A percentile compares a stretch with the other conserved stretches of the same genome.
Evolutionary conservation across 2,329 filamentous ascomycete species (phyloP).

Genomic region (Calycina marina): DNA sequence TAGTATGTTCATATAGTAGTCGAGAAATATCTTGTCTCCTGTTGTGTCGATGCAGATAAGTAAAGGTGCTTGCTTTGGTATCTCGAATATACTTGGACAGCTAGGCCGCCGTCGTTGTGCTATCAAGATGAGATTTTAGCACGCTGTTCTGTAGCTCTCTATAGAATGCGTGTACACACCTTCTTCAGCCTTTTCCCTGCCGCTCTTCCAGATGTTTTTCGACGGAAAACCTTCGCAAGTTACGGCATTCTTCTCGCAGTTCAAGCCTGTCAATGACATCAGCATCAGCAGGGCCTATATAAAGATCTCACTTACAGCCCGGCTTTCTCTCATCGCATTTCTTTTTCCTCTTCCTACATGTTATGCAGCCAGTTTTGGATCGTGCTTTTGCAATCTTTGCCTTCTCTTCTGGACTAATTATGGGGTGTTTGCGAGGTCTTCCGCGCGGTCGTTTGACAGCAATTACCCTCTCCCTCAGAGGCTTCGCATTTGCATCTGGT

Average conservation of each 20-base stretch:
- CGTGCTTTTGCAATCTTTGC: constrained; percentile 66
- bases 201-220: constrained; percentile 76
- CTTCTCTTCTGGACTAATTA: constrained; percentile 36
- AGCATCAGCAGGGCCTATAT: constrained; percentile 11
- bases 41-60: constrained; percentile 71
- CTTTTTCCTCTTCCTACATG: constrained; percentile 55
- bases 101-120: constrained; percentile 34
- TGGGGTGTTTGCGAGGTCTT: constrained; percentile 64
- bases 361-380: constrained; percentile 55
- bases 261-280: constrained; percentile 42
- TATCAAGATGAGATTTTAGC: constrained; percentile 19
- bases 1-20: constrained; percentile 68
- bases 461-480: constrained; percentile 6
- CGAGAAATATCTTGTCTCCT: constrained; percentile 67
- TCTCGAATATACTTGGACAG: constrained; percentile 31
- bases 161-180: constrained; percentile 35
- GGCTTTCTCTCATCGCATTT: constrained; percentile 58
- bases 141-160: constrained; percentile 8
- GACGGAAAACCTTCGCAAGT: constrained; percentile 83
- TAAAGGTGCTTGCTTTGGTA: constrained; percentile 42
- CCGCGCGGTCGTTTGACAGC: constrained; percentile 54
- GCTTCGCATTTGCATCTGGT: constrained; percentile 6
- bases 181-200: constrained; percentile 59
- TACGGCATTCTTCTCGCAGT: constrained; percentile 87
- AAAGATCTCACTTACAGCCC: constrained; percentile 35